phyloP scores from a whole-genome alignment of 1,284 basidiomycete genomes.

The Fomitopsis palustris region DNA sequence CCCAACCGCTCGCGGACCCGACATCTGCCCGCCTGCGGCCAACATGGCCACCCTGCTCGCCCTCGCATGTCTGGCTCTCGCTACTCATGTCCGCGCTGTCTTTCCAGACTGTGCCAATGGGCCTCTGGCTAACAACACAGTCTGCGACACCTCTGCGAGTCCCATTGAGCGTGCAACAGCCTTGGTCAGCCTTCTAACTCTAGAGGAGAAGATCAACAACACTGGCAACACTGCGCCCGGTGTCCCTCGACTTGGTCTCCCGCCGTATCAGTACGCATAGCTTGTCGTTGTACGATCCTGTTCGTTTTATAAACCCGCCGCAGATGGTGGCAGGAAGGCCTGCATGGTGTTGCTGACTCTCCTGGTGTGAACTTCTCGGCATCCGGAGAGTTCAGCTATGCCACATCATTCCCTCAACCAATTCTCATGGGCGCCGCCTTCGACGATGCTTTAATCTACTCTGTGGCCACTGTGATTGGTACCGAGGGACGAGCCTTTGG shows the following conservation, averaged over 20 bases:
- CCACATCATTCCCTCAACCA: conserved; percentile 51
- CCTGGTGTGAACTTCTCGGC: conserved; percentile 48
- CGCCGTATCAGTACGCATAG: conserved; percentile 46
- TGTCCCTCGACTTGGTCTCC: conserved; percentile 47
- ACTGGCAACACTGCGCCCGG: conserved; percentile 46
- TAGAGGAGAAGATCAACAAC: conserved; percentile 47
- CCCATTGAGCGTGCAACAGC: conserved; percentile 45
- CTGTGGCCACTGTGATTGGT: conserved; percentile 45
- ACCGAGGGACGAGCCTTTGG: conserved; percentile 56
- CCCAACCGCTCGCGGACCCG: background rate
- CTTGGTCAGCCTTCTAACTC: conserved; percentile 43
- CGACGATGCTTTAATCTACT: conserved; percentile 48
- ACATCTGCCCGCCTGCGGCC: background rate
- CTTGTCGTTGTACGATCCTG: conserved; percentile 23
- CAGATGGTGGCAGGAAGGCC: conserved; percentile 11
- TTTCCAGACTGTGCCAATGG: conserved; percentile 48
- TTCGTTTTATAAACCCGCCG: background rate
- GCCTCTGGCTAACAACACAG: conserved; percentile 40
- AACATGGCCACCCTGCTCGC: conserved; percentile 6
- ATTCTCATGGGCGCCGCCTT: conserved; percentile 34
- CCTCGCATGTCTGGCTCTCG: conserved; percentile 4
- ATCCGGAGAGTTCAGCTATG: conserved; percentile 48
- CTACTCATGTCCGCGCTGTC: conserved; percentile 1
- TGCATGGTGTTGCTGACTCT: conserved; percentile 52
- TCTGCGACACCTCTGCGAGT: conserved; percentile 46